Evolutionary conservation across 257 asterid species (phyloP), one percentile per base, ranked within the genome.

Genomic region (Nicotiana noctiflora): DNA sequence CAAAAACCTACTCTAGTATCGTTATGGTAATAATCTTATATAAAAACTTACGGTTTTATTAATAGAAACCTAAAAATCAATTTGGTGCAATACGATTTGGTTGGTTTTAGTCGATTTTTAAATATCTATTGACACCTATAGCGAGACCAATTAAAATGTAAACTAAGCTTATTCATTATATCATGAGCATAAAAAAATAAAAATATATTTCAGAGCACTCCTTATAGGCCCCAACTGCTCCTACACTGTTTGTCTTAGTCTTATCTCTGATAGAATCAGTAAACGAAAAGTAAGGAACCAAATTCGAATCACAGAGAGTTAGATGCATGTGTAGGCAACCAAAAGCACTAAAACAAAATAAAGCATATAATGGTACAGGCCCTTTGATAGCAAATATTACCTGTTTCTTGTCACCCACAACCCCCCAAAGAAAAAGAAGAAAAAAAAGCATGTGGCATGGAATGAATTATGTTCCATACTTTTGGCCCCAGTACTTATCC

Each of bases 381-480:
- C 60, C 29, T 13, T 32, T 68, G 83, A 83, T 80, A 83, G 81
- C 84, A 75, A 83, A 85, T 61, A 70, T 80, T 82, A 76, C 86
- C 86, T 85, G 84, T 82, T 81, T 83, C 68, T 83, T 62, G 56
- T 80, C 21, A 62, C 79, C 81, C 82, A 81, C 75, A 84, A 81
- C 75, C 80, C n/a, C 80, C 40, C 32, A 11, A 79, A 11, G 25
- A 56, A 56, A 40, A 40, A 40, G 11, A 40, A 40, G n/a, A 1
- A 6, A 31, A 31, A 8, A 72, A 72, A 46, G 78, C 60, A 72
- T 72, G 60, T 46, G 78, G 60, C 23, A 72, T 46, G 60, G 60
- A 72, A 72, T 72, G 78, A 46, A 14, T 72, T 72, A 72, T 72
- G 78, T 21, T 72, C 78, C 60, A 46, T 72, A 32, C 78, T 70